These are phyloP conservation scores for Marsdenia floribunda DNA, from an alignment of 257 asterid genomes.

Conservation along the genomic window DNA sequence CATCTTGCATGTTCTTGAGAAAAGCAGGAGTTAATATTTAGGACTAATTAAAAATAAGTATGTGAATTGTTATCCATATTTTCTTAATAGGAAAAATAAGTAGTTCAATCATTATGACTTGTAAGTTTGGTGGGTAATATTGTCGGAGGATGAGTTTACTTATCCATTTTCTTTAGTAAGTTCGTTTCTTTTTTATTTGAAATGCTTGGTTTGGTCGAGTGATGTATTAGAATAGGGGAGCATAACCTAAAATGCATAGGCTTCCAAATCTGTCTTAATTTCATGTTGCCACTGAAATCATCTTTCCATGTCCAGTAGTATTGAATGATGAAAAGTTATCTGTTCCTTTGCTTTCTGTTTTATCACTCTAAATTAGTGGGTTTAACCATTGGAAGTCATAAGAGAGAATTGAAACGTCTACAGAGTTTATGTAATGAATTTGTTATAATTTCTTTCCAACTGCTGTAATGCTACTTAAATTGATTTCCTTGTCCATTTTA, in stretches of 20 bases:
- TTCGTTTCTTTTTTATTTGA: neutral
- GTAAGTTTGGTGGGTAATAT: neutral
- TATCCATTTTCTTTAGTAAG: neutral
- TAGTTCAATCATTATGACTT: neutral
- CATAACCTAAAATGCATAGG: neutral
- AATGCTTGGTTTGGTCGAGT: neutral
- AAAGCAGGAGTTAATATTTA: neutral
- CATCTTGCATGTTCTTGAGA: neutral
- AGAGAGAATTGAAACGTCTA: neutral
- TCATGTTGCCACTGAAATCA: neutral
- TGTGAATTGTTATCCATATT: neutral
- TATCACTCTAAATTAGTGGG: neutral
- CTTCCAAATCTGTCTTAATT: neutral
- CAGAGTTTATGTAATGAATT: neutral
- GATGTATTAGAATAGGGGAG: neutral
- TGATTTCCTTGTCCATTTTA: neutral
- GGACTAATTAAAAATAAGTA: neutral
- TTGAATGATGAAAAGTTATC: neutral
- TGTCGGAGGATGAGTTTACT: neutral
- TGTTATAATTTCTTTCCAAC: neutral
- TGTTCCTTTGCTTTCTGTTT: neutral
- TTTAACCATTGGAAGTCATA: neutral
- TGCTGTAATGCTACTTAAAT: neutral
- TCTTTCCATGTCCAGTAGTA: neutral
- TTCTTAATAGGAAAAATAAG: neutral